A percentile compares a stretch with the other conserved stretches of the same genome.
Evolutionary conservation across 495 filamentous ascomycete genomes (phyloP).

Genomic region (Aspergillus bertholletiae): DNA sequence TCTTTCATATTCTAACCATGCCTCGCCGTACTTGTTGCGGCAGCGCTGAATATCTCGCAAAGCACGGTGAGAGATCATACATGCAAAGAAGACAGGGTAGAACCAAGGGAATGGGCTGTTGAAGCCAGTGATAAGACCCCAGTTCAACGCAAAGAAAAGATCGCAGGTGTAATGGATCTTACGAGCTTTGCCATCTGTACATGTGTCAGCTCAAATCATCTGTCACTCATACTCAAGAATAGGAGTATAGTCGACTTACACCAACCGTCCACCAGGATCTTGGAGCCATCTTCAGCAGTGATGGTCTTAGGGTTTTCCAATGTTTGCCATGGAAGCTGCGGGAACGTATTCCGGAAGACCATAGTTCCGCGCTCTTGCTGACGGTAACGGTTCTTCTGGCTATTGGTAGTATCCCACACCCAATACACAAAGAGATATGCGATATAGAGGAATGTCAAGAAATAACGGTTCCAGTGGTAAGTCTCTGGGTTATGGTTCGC

Average conservation of each 20-base stretch:
- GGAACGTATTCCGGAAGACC: slow-evolving; percentile 76
- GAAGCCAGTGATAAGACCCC: slow-evolving; percentile 65
- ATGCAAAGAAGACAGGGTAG: slow-evolving; percentile 84
- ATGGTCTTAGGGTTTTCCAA: slow-evolving; percentile 87
- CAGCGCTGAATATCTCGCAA: slow-evolving; percentile 82
- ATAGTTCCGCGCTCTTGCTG: slow-evolving; percentile 73
- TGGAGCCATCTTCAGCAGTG: slow-evolving; percentile 70
- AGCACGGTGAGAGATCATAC: slow-evolving; percentile 90
- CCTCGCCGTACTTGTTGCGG: slow-evolving; percentile 83
- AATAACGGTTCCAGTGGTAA: slow-evolving; percentile 73
- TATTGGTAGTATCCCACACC: slow-evolving; percentile 88
- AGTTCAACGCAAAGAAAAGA: slow-evolving; percentile 66
- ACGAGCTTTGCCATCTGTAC: slow-evolving; percentile 69
- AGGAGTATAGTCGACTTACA: slow-evolving; percentile 47
- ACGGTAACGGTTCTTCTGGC: slow-evolving; percentile 94
- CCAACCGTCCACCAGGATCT: slow-evolving; percentile 87
- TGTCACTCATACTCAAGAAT: neutral
- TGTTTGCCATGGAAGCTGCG: slow-evolving; percentile 88
- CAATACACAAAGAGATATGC: slow-evolving; percentile 85
- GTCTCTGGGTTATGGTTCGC: slow-evolving; percentile 80
- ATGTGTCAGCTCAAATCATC: slow-evolving; percentile 3
- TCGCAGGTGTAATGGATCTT: slow-evolving; percentile 97
- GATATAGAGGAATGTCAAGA: slow-evolving; percentile 61
- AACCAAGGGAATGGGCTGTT: slow-evolving; percentile 94
- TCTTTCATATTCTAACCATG: slow-evolving; percentile 86